Evolutionary conservation across 2,329 filamentous ascomycete species (phyloP).

Genomic region (Aphanoascus verrucosus): DNA sequence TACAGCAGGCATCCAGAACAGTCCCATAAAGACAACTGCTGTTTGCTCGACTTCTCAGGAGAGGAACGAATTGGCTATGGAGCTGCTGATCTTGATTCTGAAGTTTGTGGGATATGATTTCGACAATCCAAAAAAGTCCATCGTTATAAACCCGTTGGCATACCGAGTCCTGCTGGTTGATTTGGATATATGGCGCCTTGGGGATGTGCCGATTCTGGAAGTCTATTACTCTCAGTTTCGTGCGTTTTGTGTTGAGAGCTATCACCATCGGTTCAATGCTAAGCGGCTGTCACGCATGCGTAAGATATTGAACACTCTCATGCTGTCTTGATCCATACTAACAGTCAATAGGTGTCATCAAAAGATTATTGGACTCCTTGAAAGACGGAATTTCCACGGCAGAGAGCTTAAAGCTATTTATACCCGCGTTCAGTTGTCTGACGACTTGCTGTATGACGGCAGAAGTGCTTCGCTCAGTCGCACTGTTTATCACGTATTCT

Average conservation of each 20-base stretch:
- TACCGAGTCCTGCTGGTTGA: constrained; percentile 89
- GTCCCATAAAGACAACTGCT: constrained; percentile 37
- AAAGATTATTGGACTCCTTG: constrained; percentile 76
- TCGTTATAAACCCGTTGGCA: constrained; percentile 90
- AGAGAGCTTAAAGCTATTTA: constrained; percentile 63
- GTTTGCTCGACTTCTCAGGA: constrained; percentile 34
- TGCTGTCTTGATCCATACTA: constrained; percentile 13
- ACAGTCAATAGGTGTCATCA: constrained; percentile 62
- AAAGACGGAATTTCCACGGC: constrained; percentile 70
- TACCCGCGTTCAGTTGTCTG: constrained; percentile 67
- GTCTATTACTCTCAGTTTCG: constrained; percentile 90
- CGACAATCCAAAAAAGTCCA: constrained; percentile 67
- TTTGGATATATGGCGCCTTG: constrained; percentile 82
- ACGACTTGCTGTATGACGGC: constrained; percentile 71
- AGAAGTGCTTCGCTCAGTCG: constrained; percentile 74
- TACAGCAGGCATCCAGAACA: constrained; percentile 19
- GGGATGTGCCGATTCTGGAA: constrained; percentile 63
- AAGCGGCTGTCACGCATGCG: constrained; percentile 81
- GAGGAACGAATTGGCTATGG: constrained; percentile 42
- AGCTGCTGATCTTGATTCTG: constrained; percentile 66
- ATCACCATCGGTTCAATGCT: constrained; percentile 84
- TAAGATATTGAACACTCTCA: constrained; percentile 38
- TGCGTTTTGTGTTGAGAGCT: constrained; percentile 79
- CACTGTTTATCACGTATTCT: constrained; percentile 86
- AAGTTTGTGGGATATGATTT: constrained; percentile 83